Evolutionary conservation across 129 eudicot genomes (phyloP), one percentile per base, ranked within the genome.

Genomic region (Flaveria trinervia): DNA sequence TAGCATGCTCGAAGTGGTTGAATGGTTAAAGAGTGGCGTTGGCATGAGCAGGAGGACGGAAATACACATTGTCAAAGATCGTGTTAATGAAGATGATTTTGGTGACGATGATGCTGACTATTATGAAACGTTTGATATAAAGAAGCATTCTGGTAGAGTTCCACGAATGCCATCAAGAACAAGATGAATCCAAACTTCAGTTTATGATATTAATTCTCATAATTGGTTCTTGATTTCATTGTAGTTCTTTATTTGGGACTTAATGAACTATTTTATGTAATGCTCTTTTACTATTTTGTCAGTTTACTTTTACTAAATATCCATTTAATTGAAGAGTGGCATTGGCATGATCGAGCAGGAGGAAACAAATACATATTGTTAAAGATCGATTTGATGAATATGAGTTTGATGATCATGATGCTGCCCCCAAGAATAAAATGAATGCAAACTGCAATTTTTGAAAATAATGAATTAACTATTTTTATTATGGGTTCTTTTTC

Each of bases 1-100:
- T 5, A 88, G 86, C 69, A 91, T 91, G 97, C 11, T 77, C 62
- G 92, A 91, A 45, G 92, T 88, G 30, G 93, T 83, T 56, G 88
- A 66, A 10, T 82, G 89, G 94, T 84, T 88, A 25, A 86, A 83
- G 78, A 75, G 73, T 23, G 89, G 92, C 4, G 68, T 50, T 5
- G 83, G 87, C 45, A 71, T 33, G 39, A 33, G 83, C n/a, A 73
- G 86, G 72, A 83, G 66, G 67, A 88, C 68, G 48, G 86, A 84
- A 52, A 83, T 84, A 9, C 62, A 48, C 20, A 76, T 79, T 2
- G 80, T 79, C 26, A 84, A 79, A 75, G 86, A 59, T 55, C 44
- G 13, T 6, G 84, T 54, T 9, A 87, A 83, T 75, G 86, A 81
- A 65, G 75, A 82, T 56, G 89, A 80, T 60, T 62, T 64, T 44